Evolutionary conservation across 2,329 filamentous ascomycete species (phyloP), one percentile per base, ranked within the genome.

Genomic region (Periglandula ipomoeae): DNA sequence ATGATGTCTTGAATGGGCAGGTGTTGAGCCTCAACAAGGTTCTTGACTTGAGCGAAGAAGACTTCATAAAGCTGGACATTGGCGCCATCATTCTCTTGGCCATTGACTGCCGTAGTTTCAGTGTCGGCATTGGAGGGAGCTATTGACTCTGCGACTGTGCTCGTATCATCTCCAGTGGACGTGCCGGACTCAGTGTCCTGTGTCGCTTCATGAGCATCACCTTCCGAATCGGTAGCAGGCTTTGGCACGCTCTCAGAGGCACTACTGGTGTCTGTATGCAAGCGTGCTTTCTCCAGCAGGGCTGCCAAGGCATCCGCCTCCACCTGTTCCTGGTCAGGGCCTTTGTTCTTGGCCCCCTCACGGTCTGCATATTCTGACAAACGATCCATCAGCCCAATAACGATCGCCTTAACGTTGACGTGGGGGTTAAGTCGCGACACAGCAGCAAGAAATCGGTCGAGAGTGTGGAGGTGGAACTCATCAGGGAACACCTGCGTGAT

Each of bases 401-500:
- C 91, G 50, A 98, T 98, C 42, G 87, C 87, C 71, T 98, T 98
- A 69, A 98, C 84, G 58, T 98, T 95, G 60, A 98, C 93, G 61
- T 97, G 88, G 0, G 91, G 93, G 60, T 98, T 96, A 34, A 98
- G 75, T 50, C 91, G 79, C 13, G 91, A 89, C 30, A 95, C 95
- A 6, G 93, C 93, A 8, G 86, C 93, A 30, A 98, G 81, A 65
- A 98, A 88, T 63, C 96, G 86, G 62, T 97, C 93, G 27, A 98
- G 79, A 0, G 93, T 98, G 64, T 98, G 90, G 20, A 98, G 80
- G 67, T 98, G 94, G 65, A 91, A 98, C 63, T 98, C 93, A 68
- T 98, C 93, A 1, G 93, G 93, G 72, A 98, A 98, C 46, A 97
- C 93, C 67, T 98, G 94, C 5, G 91, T 98, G 56, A 98, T 95